phyloP scores from a whole-genome alignment of 1,139 yeast genomes.

The Magnusiomyces fungicola region DNA sequence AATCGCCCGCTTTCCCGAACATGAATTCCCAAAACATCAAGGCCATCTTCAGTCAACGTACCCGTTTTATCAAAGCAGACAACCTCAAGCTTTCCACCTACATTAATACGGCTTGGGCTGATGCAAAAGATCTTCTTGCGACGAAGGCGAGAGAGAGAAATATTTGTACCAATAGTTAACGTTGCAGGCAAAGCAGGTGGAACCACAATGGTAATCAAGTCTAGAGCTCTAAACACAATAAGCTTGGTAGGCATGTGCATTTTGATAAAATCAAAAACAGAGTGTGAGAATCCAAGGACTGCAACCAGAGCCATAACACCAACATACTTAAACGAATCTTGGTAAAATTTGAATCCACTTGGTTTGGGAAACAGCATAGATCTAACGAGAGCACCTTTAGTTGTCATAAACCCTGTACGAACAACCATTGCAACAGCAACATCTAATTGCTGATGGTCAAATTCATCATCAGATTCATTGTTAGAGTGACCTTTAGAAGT shows the following conservation, averaged over 20 bases:
- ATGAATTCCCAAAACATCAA: slow-evolving; percentile 86
- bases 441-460: slow-evolving; percentile 25
- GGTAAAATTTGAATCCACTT: slow-evolving; percentile 83
- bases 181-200: slow-evolving; percentile 99
- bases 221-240: slow-evolving; percentile 83
- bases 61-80: slow-evolving; percentile 96
- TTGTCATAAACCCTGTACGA: slow-evolving; percentile 88
- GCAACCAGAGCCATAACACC: slow-evolving; percentile 93
- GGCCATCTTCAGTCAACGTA: slow-evolving; percentile 92
- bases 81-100: slow-evolving; percentile 88
- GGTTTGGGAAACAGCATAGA: slow-evolving; percentile 97
- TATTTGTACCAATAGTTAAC: slow-evolving; percentile 88
- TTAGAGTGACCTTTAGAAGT: slow-evolving; percentile 40
- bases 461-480: too few relatives aligned
- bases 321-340: slow-evolving; percentile 90
- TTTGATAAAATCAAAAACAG: slow-evolving; percentile 74
- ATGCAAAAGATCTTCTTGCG: slow-evolving; percentile 71
- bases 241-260: slow-evolving; percentile 61
- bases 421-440: slow-evolving; percentile 84
- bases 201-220: slow-evolving; percentile 89
- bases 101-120: slow-evolving; percentile 86
- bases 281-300: slow-evolving; percentile 68
- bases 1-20: slow-evolving; percentile 35
- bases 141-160: slow-evolving; percentile 74
- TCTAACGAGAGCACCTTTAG: slow-evolving; percentile 90